Evolutionary conservation across 164 flowering plant genomes (phyloP).

Genomic region (Magnolia sinica): DNA sequence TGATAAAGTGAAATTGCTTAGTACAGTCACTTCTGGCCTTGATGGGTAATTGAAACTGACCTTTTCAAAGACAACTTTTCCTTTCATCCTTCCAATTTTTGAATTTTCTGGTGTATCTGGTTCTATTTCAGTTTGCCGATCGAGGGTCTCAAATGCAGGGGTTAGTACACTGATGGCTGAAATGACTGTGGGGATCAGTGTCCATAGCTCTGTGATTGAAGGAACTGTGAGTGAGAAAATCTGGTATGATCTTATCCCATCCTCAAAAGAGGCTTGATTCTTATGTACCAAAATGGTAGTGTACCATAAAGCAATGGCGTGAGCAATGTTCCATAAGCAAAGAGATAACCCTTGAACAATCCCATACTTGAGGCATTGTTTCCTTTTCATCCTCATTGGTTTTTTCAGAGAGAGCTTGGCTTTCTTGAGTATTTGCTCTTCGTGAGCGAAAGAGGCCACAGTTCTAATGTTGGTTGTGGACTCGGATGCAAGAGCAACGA

Average conservation of each 20-base stretch:
- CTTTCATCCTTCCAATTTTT: slow-evolving; percentile 30
- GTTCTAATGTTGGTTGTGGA: slow-evolving; percentile 61
- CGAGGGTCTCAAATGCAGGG: slow-evolving; percentile 58
- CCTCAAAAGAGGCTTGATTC: slow-evolving; percentile 43
- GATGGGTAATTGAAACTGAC: slow-evolving; percentile 50
- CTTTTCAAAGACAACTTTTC: slow-evolving; percentile 43
- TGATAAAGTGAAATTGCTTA: slow-evolving; percentile 43
- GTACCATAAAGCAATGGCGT: slow-evolving; percentile 77
- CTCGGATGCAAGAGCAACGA: slow-evolving; percentile 57
- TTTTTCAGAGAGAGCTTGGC: slow-evolving; percentile 37
- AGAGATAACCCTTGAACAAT: slow-evolving; percentile 61
- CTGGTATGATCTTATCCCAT: slow-evolving; percentile 71
- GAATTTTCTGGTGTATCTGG: slow-evolving; percentile 40
- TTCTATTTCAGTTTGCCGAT: slow-evolving; percentile 52
- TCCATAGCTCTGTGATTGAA: slow-evolving; percentile 74
- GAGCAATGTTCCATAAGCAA: slow-evolving; percentile 68
- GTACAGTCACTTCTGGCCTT: slow-evolving; percentile 48
- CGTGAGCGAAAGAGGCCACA: slow-evolving; percentile 62
- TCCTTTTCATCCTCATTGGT: slow-evolving; percentile 45
- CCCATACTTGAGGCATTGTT: slow-evolving; percentile 55
- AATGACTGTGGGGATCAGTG: slow-evolving; percentile 60
- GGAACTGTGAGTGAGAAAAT: slow-evolving; percentile 78
- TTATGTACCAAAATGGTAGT: slow-evolving; percentile 49
- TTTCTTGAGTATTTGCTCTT: slow-evolving; percentile 54
- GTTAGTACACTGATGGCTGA: slow-evolving; percentile 51